These are phyloP conservation scores for Acanthamoeba triangularis DNA, from an alignment of 208 protist genomes.

Conservation along the genomic window DNA sequence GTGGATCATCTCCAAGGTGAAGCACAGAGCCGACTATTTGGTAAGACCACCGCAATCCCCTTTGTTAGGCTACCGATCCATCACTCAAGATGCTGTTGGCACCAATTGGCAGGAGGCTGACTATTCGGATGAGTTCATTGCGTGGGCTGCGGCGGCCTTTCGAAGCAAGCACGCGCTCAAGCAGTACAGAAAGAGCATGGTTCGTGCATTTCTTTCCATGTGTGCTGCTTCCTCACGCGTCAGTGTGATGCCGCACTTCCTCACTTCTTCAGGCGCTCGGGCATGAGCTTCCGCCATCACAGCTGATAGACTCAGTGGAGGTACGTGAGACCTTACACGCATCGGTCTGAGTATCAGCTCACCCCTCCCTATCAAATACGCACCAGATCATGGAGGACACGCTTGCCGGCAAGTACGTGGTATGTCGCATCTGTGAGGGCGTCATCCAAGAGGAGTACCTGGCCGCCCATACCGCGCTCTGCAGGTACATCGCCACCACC, in stretches of 20 bases:
- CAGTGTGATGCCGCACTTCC: too few species aligned
- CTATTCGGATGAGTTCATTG: conserved; percentile 52
- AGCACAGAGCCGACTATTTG: background rate
- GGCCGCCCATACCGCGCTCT: background rate
- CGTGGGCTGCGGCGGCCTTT: conserved; percentile 4
- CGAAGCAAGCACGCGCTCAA: background rate
- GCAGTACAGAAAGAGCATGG: background rate
- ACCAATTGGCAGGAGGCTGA: background rate
- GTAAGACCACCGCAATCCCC: background rate
- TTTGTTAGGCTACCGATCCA: background rate
- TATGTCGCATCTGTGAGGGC: conserved; percentile 56
- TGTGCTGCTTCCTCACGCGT: too few species aligned
- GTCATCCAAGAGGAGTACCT: conserved; percentile 34
- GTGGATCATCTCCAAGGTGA: conserved; percentile 35
- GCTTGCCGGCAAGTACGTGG: background rate
- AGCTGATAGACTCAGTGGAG: too few species aligned
- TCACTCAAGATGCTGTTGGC: background rate
- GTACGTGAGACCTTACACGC: too few species aligned
- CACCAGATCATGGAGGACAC: conserved; percentile 55
- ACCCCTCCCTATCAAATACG: background rate
- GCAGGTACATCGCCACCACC: background rate
- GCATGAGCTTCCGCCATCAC: too few species aligned
- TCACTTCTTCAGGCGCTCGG: too few species aligned
- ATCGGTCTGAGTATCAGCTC: too few species aligned
- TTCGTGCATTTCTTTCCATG: background rate